phyloP scores from a whole-genome alignment of 2,329 filamentous ascomycete genomes.

The Macrophomina phaseolina region DNA sequence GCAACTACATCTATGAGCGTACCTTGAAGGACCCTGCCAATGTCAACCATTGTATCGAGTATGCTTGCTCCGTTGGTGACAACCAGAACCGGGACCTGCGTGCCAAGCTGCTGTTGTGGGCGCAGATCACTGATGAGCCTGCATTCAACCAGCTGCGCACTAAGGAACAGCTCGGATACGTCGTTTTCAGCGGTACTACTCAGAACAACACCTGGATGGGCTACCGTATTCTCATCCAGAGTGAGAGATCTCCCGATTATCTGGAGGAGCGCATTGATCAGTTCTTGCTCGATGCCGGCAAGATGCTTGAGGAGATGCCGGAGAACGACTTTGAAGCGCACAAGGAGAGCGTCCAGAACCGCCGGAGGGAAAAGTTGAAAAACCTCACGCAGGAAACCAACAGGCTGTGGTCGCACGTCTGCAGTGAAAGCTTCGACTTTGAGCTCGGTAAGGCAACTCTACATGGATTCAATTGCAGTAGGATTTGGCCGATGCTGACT shows the following conservation, averaged over 20 bases:
- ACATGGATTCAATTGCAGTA: too few species aligned
- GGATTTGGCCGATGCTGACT: background rate
- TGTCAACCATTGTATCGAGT: slow-evolving; percentile 65
- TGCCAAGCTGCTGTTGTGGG: slow-evolving; percentile 79
- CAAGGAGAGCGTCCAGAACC: slow-evolving; percentile 86
- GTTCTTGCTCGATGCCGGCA: slow-evolving; percentile 74
- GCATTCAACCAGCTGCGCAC: slow-evolving; percentile 94
- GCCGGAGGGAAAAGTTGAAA: slow-evolving; percentile 87
- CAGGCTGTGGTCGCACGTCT: slow-evolving; percentile 84
- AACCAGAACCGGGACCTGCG: slow-evolving; percentile 68
- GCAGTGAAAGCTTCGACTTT: slow-evolving; percentile 88
- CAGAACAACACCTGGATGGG: slow-evolving; percentile 76
- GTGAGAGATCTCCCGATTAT: slow-evolving; percentile 82
- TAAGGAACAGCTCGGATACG: slow-evolving; percentile 96
- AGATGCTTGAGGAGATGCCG: slow-evolving; percentile 74
- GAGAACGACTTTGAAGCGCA: slow-evolving; percentile 87
- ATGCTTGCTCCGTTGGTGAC: slow-evolving; percentile 51
- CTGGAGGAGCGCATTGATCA: slow-evolving; percentile 86
- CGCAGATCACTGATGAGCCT: slow-evolving; percentile 91
- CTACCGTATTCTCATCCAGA: slow-evolving; percentile 91
- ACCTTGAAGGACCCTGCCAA: slow-evolving; percentile 85
- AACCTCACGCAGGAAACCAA: slow-evolving; percentile 85
- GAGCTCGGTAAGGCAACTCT: slow-evolving; percentile 68
- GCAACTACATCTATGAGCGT: slow-evolving; percentile 83
- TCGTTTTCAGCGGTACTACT: slow-evolving; percentile 83